phyloP scores from a whole-genome alignment of 2,329 filamentous ascomycete species.

The Grosmannia penicillata region DNA sequence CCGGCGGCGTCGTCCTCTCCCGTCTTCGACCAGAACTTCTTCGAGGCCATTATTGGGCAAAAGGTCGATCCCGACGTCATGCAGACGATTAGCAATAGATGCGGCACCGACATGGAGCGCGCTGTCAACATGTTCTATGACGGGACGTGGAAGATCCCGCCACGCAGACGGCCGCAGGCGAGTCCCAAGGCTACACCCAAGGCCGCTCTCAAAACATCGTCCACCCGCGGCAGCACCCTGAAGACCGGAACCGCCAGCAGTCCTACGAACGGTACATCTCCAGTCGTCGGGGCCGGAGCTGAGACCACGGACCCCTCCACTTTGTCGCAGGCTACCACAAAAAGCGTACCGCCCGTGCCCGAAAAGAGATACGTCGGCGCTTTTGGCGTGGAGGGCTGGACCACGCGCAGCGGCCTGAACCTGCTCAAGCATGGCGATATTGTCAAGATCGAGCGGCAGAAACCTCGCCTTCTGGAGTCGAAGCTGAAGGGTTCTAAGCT shows the following conservation, averaged over 20 bases:
- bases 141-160: slow-evolving; percentile 39
- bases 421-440: slow-evolving; percentile 67
- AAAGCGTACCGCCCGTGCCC: slow-evolving; percentile 16
- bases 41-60: slow-evolving; percentile 45
- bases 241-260: not conserved
- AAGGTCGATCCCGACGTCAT: slow-evolving; percentile 35
- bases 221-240: not conserved
- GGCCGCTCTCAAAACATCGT: no score
- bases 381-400: slow-evolving; percentile 85
- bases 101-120: slow-evolving; percentile 41
- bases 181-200: not conserved
- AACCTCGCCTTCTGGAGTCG: slow-evolving; percentile 26
- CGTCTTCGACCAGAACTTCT: slow-evolving; percentile 41
- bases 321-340: slow-evolving; percentile 6
- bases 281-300: no score
- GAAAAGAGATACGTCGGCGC: slow-evolving; percentile 65
- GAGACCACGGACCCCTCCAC: no score
- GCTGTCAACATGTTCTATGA: slow-evolving; percentile 59
- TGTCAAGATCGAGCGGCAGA: slow-evolving; percentile 79
- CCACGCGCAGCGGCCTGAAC: slow-evolving; percentile 65
- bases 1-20: slow-evolving; percentile 1
- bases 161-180: no score
- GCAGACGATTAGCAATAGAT: slow-evolving; percentile 34
- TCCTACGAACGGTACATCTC: no score
- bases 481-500: slow-evolving; percentile 26